Base-by-base conservation (phyloP, 768 basidiomycete species). In the Trametes meyenii region DNA sequence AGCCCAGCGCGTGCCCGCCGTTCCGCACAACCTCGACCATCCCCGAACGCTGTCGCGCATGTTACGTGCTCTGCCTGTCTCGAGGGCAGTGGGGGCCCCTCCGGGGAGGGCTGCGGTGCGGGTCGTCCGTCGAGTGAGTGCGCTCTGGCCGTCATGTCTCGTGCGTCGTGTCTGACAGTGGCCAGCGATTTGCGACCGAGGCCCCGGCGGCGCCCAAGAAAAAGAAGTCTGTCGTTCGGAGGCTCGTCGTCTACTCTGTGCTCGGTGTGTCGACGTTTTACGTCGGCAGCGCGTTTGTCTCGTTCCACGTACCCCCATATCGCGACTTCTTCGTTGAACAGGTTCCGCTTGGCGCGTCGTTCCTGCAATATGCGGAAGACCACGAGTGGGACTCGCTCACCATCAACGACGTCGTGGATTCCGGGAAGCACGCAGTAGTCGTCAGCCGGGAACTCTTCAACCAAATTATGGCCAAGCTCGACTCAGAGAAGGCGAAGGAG, bases 301-400 rank as follows among this genome's bases (percentile, higher is more conserved):
- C 92, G 21, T 89, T 90, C 77, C 83, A 89, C 68, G 87, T 84
- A 73, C 88, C 87, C 66, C 73, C 78, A 2, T 97, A 96, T 78
- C 87, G 90, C 71, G 90, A 96, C 66, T 81, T 96, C 72, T 97
- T 97, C 79, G 81, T 86, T 58, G 84, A 88, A 67, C 79, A 83
- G 44, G 85, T 95, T 55, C 96, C 96, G 2, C 80, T 92, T 40
- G 94, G 87, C 29, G 83, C 88, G 63, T 71, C 83, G 17, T 79
- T 96, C 74, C 79, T 96, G 42, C 89, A 95, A 60, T 94, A 86
- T 69, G 90, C 89, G 11, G 93, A 97, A 69, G 79, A 82, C 29
- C 78, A 86, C 58, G 82, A 85, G 14, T 95, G 92, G 91, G 90
- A 95, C 67, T 83, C 80, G 6, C 75, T 92, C 62, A 91, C 92